Evolutionary conservation across 2,329 filamentous ascomycete species (phyloP), one percentile per base, ranked within the genome.

Genomic region (Clonostachys solani): DNA sequence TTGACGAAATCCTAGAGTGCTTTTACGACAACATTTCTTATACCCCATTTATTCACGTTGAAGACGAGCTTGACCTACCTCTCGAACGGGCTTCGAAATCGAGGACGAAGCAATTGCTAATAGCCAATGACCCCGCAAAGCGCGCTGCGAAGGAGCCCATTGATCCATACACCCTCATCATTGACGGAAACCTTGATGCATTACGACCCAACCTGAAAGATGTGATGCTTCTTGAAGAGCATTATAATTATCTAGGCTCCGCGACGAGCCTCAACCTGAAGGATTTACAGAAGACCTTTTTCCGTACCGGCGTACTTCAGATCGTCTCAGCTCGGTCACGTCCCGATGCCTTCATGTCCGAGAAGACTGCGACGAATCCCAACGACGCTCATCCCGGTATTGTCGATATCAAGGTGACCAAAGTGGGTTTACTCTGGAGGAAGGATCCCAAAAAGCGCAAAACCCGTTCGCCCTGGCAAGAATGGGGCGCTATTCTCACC

Each of bases 11-110:
- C 40, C 74, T 97, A 13, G 91, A 91, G 59, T 96, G 92, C 62
- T 95, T 99, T 62, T 99, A 97, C 68, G 94, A 99, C 71, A 99
- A 99, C 62, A 95, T 99, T 55, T 89, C 87, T 49, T 99, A 99
- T 63, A 99, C 94, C 2, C 94, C 94, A 3, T 99, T 99, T 62
- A 96, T 99, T 55, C 91, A 96, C 60, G 91, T 96, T 42, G 94
- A 99, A 65, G 92, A 96, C 60, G 91, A 96, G 56, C 69, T 92
- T 29, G 88, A 92, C 62, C 76, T 89, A 50, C 89, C 87, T 56
- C 84, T 83, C 48, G 86, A 91, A 49, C 84, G 87, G 43, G 80
- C 87, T 35, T 73, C 86, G 42, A 77, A 81, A 18, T 81, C 86
- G 56, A 92, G 87, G 63, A 77, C 82, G 48, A 86, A 86, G 62